Evolutionary conservation across 2,329 filamentous ascomycete genomes (phyloP).

Genomic region (Grosmannia serpens): DNA sequence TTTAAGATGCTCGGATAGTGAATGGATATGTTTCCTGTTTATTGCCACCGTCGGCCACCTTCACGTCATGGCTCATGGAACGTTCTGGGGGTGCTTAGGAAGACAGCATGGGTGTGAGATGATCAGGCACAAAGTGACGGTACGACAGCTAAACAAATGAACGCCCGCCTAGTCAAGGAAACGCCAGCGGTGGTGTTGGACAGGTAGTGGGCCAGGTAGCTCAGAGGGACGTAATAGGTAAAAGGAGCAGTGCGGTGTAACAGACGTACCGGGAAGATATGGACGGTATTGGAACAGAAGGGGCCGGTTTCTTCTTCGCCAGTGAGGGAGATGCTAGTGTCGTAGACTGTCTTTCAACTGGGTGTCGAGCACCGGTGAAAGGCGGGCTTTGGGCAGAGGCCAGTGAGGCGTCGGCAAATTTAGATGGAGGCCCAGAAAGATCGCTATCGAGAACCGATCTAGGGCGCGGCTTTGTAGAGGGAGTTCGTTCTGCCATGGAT

Average conservation of each 20-base stretch:
- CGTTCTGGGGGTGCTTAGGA: not conserved
- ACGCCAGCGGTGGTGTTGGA: not conserved
- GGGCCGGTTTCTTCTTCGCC: not conserved
- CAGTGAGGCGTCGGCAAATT: constrained; percentile 1
- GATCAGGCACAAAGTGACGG: too few relatives aligned
- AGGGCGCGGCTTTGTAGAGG: constrained; percentile 34
- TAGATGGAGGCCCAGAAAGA: constrained; percentile 3
- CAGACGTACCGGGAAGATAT: not conserved
- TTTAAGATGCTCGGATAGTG: not conserved
- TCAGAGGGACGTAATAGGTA: not conserved
- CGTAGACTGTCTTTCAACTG: not conserved
- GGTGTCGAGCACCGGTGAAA: not conserved
- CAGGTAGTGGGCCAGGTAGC: not conserved
- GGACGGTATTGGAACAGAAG: not conserved
- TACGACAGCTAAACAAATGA: not conserved
- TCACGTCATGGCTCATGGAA: not conserved
- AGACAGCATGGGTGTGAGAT: too few relatives aligned
- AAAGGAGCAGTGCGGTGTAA: not conserved
- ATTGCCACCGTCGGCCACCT: not conserved
- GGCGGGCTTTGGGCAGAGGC: not conserved
- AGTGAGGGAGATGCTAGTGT: not conserved
- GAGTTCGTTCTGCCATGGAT: constrained; percentile 56
- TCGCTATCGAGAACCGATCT: constrained; percentile 43
- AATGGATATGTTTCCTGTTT: not conserved
- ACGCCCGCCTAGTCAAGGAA: not conserved